Evolutionary conservation across 176 grass and related monocot genomes (phyloP), one percentile per base, ranked within the genome.

Genomic region (Carex scoparia): DNA sequence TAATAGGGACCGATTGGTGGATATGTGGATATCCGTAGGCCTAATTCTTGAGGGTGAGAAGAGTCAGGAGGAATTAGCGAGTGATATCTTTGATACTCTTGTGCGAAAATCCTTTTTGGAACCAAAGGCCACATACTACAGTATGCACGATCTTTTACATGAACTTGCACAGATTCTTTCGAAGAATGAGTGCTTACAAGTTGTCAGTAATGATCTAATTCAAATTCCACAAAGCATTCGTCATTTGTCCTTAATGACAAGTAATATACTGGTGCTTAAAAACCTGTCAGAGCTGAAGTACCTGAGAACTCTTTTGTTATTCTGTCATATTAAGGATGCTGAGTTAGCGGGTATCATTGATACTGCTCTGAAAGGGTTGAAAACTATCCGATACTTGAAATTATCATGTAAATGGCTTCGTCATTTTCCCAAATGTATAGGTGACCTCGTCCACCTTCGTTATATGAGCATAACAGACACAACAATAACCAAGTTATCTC

Each of bases 121-220:
- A 10, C 56, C 61, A 27, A 46, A 46, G 12, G 33, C 33, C 33
- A 2, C 33, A 8, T 48, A 18, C 35, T 85, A 80, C 55, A 33
- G 19, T 35, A 85, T 85, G 72, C 87, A 85, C 61, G 75, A 88
- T 85, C 64, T 79, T 3, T 46, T 85, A 12, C 75, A 85, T 88
- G 62, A 85, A 61, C 48, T 88, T 49, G 82, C 73, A 72, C 53
- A 16, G 40, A 31, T n/a, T 81, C 37, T 85, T 74, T 85, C 82
- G 0, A 54, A 44, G 10, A 73, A 35, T 54, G 87, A 88, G 53
- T 88, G 82, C 30, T 81, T 85, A 3, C 1, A 14, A 71, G 67
- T 85, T 63, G 54, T 32, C 2, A 67, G 49, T 60, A 65, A 73
- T 61, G 46, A 55, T 13, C 23, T 23, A 8, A 65, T 53, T 62